Conservation (phyloP, 106 monocot species). For the Dioscorea alata region DNA sequence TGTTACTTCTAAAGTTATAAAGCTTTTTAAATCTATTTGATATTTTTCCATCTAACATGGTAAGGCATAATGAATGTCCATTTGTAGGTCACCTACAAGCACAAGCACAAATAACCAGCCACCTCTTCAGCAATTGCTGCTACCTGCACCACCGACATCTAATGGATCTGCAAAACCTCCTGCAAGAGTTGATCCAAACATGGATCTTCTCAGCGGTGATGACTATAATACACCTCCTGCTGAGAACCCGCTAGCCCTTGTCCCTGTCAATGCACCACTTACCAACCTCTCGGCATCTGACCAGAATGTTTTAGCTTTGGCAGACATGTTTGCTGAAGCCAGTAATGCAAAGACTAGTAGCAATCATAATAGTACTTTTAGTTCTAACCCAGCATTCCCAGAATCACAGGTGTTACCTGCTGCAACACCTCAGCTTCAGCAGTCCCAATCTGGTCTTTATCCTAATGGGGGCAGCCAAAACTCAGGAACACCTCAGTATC, state of each 20-base stretch:
- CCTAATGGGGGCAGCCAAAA: slow-evolving; percentile 18
- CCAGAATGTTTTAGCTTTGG: slow-evolving; percentile 69
- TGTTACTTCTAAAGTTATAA: too few relatives aligned
- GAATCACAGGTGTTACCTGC: slow-evolving; percentile 25
- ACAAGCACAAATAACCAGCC: slow-evolving; percentile 29
- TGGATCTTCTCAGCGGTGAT: slow-evolving; percentile 64
- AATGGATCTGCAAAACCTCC: slow-evolving; percentile 34
- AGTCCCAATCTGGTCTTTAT: slow-evolving; percentile 23
- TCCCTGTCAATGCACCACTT: slow-evolving; percentile 49
- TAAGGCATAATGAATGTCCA: background rate
- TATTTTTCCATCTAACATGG: background rate
- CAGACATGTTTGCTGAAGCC: slow-evolving; percentile 72
- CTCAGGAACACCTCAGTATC: slow-evolving; percentile 16
- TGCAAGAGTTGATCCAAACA: slow-evolving; percentile 37
- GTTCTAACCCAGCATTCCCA: slow-evolving; percentile 20
- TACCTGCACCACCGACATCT: slow-evolving; percentile 49
- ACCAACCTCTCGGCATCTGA: slow-evolving; percentile 42
- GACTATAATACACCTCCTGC: slow-evolving; percentile 34
- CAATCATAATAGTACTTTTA: slow-evolving; percentile 16
- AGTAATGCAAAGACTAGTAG: slow-evolving; percentile 23
- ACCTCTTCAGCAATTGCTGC: slow-evolving; percentile 40
- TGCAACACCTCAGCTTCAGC: slow-evolving; percentile 8
- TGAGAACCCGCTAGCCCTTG: slow-evolving; percentile 56
- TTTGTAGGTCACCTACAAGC: slow-evolving; percentile 35
- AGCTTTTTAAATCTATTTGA: too few relatives aligned